Evolutionary conservation across 768 basidiomycete genomes (phyloP), one percentile per base, ranked within the genome.

Genomic region (Myochromella boudieri): DNA sequence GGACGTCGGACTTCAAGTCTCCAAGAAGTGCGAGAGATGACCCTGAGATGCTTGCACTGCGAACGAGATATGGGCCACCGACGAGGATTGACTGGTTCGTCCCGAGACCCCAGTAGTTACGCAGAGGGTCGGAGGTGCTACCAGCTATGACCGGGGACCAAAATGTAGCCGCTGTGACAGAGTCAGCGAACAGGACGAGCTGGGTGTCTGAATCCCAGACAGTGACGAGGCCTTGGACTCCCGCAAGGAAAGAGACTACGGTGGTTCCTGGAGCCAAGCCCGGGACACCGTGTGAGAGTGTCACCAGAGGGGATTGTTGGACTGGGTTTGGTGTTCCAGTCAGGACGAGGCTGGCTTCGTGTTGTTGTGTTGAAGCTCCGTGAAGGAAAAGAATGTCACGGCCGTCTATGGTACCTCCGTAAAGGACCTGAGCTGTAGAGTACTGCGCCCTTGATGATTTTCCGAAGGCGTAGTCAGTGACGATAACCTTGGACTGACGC

Each of bases 401-500:
- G 1, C 66, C 72, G 25, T 78, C 84, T 25, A 86, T 82, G 20
- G 54, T 64, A 3, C 83, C 79, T 0, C 87, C 80, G 54, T 78
- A 89, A 56, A 91, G 76, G 22, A 93, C 71, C 46, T 80, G 75
- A 0, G 88, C 85, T 1, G 89, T 91, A 4, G 88, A 83, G 63
- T 87, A 91, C 3, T 77, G 63, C 1, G 86, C 58, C 46, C 67
- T 70, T 7, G 82, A 81, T 11, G 68, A 69, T 3, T 54, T 40
- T 17, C 91, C 91, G 57, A 87, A 91, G 7, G 75, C 67, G 59
- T 88, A 88, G 61, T 88, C 81, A 0, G 85, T 81, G 11, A 87
- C 71, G 24, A 91, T 67, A 20, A 90, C 69, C 59, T 88, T 90
- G 34, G 84, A 87, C 61, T 90, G 79, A 15, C 89, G 76, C 7